Percentiles rank a stretch among this genome's conserved stretches.
Conservation (phyloP, 805 yeast genomes). For the Candida khao-thaluensis region DNA sequence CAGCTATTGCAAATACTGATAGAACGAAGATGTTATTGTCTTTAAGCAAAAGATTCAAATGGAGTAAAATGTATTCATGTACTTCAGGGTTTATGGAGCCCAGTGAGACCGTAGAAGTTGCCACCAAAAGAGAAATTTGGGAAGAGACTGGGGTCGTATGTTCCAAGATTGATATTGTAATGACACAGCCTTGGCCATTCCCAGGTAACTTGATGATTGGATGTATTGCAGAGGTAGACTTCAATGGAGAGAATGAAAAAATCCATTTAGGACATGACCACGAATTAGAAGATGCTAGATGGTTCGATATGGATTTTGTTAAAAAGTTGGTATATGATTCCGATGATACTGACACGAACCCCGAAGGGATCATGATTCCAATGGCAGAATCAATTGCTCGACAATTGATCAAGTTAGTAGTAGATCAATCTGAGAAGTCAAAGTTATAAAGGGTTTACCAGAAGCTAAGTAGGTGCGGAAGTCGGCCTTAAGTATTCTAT, state of each 20-base stretch:
- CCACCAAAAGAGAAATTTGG: slow-evolving; percentile 87
- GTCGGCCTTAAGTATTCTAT: too few species aligned
- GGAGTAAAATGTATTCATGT: slow-evolving; percentile 65
- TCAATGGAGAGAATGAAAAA: slow-evolving; percentile 60
- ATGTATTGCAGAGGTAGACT: slow-evolving; percentile 76
- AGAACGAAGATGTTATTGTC: slow-evolving; percentile 69
- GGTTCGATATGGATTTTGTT: slow-evolving; percentile 68
- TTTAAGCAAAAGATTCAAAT: slow-evolving; percentile 59
- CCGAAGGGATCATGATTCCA: slow-evolving; percentile 43
- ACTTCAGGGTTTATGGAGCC: slow-evolving; percentile 97
- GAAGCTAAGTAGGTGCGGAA: too few species aligned
- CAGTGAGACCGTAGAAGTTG: slow-evolving; percentile 85
- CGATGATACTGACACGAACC: slow-evolving; percentile 25
- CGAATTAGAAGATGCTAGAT: slow-evolving; percentile 80
- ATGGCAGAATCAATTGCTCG: slow-evolving; percentile 44
- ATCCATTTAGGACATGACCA: slow-evolving; percentile 79
- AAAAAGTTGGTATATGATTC: slow-evolving; percentile 33
- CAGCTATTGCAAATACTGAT: slow-evolving; percentile 66
- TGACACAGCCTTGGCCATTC: slow-evolving; percentile 97
- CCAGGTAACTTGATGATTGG: slow-evolving; percentile 95
- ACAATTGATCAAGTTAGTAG: slow-evolving; percentile 41
- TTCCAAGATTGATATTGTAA: slow-evolving; percentile 53
- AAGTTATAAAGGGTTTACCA: too few species aligned
- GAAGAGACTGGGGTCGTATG: slow-evolving; percentile 89
- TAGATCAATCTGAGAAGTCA: slow-evolving; percentile 21